Conservation (phyloP, 2,329 filamentous ascomycete genomes). For the Gyromitra esculenta region DNA sequence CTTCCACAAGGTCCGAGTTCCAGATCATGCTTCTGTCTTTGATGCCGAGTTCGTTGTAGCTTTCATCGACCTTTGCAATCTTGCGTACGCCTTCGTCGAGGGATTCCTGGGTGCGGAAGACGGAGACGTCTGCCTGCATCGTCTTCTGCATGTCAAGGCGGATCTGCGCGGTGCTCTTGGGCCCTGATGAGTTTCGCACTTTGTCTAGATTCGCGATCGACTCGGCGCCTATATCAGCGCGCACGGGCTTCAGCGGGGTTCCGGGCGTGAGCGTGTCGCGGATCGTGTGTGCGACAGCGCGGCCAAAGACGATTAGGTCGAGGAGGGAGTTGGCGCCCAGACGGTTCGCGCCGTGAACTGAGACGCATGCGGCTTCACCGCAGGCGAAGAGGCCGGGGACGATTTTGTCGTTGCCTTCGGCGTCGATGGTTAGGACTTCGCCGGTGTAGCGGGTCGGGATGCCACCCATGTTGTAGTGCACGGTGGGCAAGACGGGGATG, state of each 20-base stretch:
- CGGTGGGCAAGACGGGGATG: conserved; percentile 93
- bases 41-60: conserved; percentile 84
- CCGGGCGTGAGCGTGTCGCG: conserved; percentile 92
- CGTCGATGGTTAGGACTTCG: conserved; percentile 90
- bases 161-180: conserved; percentile 88
- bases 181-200: conserved; percentile 82
- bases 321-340: conserved; percentile 98
- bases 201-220: conserved; percentile 87
- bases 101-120: conserved; percentile 93
- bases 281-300: conserved; percentile 96
- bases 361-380: conserved; percentile 96
- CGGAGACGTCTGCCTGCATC: conserved; percentile 96
- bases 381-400: conserved; percentile 96
- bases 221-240: conserved; percentile 86
- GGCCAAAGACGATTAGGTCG: conserved; percentile 96
- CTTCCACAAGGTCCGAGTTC: conserved; percentile 98
- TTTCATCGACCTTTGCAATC: conserved; percentile 83
- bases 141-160: conserved; percentile 94
- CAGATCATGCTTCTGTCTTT: conserved; percentile 99
- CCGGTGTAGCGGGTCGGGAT: conserved; percentile 98
- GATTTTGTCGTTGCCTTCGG: conserved; percentile 84
- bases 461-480: conserved; percentile 99
- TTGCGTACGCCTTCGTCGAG: conserved; percentile 91
- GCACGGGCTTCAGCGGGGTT: conserved; percentile 78
- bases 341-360: conserved; percentile 97